Evolutionary conservation across 2,329 filamentous ascomycete genomes (phyloP), one percentile per base, ranked within the genome.

Genomic region (Fusarium kyushuense): DNA sequence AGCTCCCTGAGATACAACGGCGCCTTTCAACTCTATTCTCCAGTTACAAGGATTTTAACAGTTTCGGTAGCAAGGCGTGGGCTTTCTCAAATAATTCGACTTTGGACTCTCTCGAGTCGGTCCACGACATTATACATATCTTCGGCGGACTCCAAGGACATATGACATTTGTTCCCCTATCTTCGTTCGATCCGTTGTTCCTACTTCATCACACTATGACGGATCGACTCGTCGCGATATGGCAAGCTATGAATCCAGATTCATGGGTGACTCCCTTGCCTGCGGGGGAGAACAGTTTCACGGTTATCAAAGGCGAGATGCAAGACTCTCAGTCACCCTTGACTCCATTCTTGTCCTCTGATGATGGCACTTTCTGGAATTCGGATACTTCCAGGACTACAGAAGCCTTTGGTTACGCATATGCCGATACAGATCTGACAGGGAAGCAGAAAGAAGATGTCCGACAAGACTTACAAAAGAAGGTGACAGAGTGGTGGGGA

Each of bases 181-280:
- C 92, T 3, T 87, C 90, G 0, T 96, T 93, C 75, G 93, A 96
- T 74, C 92, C 92, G 0, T 80, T 92, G 14, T 94, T 95, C 78
- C 92, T 90, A 79, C 79, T 95, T 11, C 92, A 95, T 72, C 92
- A 95, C 72, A 81, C 84, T 65, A 94, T 92, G 77, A 86, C 93
- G 10, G 93, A 96, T 74, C 87, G 93, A 4, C 78, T 92, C 29
- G 87, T 93, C 65, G 87, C 92, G 32, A 85, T 96, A 63, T 96
- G 92, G 92, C 92, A 96, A 79, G 82, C 84, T 1, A 77, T 96
- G 16, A 86, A 96, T 67, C 91, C 90, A 0, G 80, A 87, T 21
- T 86, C 86, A 29, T 95, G 89, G 80, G 85, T 93, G 7, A 79
- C 83, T 23, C 84, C 89, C 1, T 84, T 86, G 63, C 70, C 80